Conservation (phyloP, 805 yeast genomes). For the Ogataea ramenticola region DNA sequence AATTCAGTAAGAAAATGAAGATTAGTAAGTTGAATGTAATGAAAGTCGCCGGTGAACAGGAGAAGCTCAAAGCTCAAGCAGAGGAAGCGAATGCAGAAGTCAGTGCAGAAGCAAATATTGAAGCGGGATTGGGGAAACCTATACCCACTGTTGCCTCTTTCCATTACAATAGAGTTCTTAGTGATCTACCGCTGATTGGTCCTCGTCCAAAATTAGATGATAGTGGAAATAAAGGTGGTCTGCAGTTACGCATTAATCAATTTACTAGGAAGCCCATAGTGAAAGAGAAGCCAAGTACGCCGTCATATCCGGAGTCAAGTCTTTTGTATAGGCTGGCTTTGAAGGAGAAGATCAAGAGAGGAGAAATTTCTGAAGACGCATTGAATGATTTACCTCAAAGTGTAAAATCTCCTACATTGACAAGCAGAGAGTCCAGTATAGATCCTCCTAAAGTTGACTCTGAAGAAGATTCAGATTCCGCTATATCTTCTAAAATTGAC, state of each 20-base stretch:
- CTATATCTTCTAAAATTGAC: neutral
- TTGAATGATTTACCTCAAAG: neutral
- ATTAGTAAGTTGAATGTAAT: neutral
- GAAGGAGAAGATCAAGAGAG: neutral
- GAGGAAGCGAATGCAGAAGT: neutral
- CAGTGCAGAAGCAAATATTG: neutral
- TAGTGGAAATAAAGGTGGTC: no score
- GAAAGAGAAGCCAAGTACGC: neutral
- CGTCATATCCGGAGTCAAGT: neutral
- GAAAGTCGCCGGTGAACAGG: neutral
- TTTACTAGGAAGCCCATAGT: neutral
- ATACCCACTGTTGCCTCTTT: no score
- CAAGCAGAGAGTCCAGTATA: neutral
- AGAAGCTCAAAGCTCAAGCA: neutral
- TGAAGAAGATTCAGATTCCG: neutral
- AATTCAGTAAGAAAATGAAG: slow-evolving; percentile 6
- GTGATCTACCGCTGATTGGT: neutral
- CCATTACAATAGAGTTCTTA: no score
- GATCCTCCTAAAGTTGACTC: neutral
- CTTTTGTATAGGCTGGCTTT: neutral
- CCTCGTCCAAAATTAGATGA: neutral
- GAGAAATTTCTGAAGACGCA: neutral
- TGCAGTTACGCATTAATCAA: no score
- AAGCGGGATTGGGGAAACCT: neutral
- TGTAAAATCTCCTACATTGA: neutral